phyloP scores from a whole-genome alignment of 2,329 filamentous ascomycete genomes.

The Trichothecium roseum region DNA sequence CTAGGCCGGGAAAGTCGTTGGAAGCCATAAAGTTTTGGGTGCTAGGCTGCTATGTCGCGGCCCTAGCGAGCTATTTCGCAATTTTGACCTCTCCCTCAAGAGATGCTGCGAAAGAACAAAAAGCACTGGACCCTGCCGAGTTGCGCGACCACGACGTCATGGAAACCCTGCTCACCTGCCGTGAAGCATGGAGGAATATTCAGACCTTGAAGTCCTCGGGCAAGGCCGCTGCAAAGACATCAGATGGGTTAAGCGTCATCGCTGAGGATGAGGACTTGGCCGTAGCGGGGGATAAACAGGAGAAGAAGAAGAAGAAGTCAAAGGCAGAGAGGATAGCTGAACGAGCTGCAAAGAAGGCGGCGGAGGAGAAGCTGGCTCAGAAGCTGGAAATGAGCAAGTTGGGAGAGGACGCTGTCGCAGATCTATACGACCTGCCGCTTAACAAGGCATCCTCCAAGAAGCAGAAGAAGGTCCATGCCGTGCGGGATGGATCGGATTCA shows the following conservation, averaged over 20 bases:
- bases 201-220: conserved; percentile 47
- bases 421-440: conserved; percentile 53
- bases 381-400: conserved; percentile 41
- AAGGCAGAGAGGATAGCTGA: conserved; percentile 16
- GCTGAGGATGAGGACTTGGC: conserved; percentile 13
- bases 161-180: conserved; percentile 69
- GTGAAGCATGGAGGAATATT: conserved; percentile 69
- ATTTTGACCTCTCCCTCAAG: conserved; percentile 74
- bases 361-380: conserved; percentile 27
- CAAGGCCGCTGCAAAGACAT: conserved; percentile 24
- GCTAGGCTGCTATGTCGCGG: conserved; percentile 74
- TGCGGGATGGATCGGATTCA: conserved; percentile 45
- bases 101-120: conserved; percentile 39
- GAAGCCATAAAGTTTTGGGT: conserved; percentile 66
- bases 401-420: conserved; percentile 60
- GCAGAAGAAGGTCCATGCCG: conserved; percentile 17
- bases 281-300: conserved; percentile 16
- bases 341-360: conserved; percentile 12
- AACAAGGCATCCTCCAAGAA: conserved; percentile 37
- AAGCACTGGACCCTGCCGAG: conserved; percentile 64
- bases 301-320: conserved; percentile 13
- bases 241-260: conserved; percentile 3
- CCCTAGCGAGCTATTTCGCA: conserved; percentile 88
- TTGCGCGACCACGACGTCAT: conserved; percentile 87
- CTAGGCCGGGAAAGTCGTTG: conserved; percentile 40